phyloP scores from a whole-genome alignment of 352 stramenopile species.

The Phytophthora multivora region DNA sequence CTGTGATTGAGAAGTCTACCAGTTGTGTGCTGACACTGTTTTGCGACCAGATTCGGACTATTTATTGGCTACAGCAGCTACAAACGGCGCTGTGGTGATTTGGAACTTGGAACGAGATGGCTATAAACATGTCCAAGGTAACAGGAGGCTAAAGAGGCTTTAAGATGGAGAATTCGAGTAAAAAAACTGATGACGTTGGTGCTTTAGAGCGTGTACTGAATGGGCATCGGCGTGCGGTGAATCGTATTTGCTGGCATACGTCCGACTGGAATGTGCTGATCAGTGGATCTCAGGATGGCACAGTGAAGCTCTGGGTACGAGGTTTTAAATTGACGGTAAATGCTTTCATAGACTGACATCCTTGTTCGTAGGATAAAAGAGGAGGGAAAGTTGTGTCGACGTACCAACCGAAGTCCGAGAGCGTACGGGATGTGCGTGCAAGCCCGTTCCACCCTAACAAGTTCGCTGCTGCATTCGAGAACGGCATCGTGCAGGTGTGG shows the following conservation, averaged over 20 bases:
- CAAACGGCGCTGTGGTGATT: constrained; percentile 85
- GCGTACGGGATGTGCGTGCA: constrained; percentile 81
- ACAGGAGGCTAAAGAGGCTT: background rate
- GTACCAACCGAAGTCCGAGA: constrained; percentile 88
- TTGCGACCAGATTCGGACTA: constrained; percentile 69
- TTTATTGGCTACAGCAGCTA: constrained; percentile 84
- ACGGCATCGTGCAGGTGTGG: constrained; percentile 88
- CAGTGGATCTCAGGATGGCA: constrained; percentile 87
- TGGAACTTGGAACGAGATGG: constrained; percentile 89
- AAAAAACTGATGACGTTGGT: background rate
- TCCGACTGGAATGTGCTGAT: constrained; percentile 81
- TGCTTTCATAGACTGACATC: no score
- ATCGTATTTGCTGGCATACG: constrained; percentile 90
- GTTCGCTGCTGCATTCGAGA: constrained; percentile 87
- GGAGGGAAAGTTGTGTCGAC: constrained; percentile 68
- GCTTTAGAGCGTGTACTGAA: constrained; percentile 74
- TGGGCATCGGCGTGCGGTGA: constrained; percentile 83
- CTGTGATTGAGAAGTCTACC: background rate
- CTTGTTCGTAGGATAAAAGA: constrained; percentile 62
- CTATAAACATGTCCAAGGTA: constrained; percentile 89
- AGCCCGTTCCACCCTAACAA: constrained; percentile 76
- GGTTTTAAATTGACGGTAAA: background rate
- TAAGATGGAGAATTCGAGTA: background rate
- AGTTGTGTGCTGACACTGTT: constrained; percentile 6
- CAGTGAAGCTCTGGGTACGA: constrained; percentile 86